Evolutionary conservation across 1,139 yeast species (phyloP).

Genomic region (Sugiyamaella japonica): DNA sequence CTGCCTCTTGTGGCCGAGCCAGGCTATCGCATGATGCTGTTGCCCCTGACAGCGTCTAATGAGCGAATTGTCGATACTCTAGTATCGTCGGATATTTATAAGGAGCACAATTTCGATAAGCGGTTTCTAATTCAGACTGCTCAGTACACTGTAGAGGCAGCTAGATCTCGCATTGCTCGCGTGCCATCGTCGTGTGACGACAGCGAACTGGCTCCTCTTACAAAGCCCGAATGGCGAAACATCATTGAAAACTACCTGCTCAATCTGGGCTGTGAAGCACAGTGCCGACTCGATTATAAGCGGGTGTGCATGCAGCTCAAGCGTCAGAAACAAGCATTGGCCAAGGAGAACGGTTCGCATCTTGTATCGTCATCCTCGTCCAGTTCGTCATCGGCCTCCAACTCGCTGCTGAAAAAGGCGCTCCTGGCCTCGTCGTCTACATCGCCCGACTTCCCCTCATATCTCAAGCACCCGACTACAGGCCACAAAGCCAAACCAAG

Average conservation of each 20-base stretch:
- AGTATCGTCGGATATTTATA: constrained; percentile 57
- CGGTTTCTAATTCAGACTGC: constrained; percentile 59
- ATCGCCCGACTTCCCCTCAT: constrained; percentile 35
- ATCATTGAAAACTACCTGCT: constrained; percentile 63
- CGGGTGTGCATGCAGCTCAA: constrained; percentile 46
- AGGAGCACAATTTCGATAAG: constrained; percentile 55
- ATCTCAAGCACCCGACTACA: constrained; percentile 21
- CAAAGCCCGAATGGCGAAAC: constrained; percentile 64
- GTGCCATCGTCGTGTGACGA: too few relatives aligned
- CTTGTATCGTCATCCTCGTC: constrained; percentile 15
- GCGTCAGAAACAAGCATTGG: constrained; percentile 41
- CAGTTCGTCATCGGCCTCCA: constrained; percentile 25
- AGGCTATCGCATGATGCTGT: constrained; percentile 45
- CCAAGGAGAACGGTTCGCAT: constrained; percentile 11
- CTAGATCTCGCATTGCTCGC: constrained; percentile 44
- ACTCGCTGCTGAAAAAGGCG: constrained; percentile 36
- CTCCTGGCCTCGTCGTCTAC: constrained; percentile 35
- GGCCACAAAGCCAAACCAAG: constrained; percentile 32
- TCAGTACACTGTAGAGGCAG: constrained; percentile 56
- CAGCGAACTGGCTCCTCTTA: constrained; percentile 23
- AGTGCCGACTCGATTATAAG: constrained; percentile 61
- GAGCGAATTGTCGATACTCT: constrained; percentile 49
- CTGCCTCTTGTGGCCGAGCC: constrained; percentile 49
- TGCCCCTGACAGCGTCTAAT: constrained; percentile 55
- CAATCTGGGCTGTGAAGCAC: constrained; percentile 67